Conservation (phyloP, 768 basidiomycete species). For the Amanita pallidorosea region DNA sequence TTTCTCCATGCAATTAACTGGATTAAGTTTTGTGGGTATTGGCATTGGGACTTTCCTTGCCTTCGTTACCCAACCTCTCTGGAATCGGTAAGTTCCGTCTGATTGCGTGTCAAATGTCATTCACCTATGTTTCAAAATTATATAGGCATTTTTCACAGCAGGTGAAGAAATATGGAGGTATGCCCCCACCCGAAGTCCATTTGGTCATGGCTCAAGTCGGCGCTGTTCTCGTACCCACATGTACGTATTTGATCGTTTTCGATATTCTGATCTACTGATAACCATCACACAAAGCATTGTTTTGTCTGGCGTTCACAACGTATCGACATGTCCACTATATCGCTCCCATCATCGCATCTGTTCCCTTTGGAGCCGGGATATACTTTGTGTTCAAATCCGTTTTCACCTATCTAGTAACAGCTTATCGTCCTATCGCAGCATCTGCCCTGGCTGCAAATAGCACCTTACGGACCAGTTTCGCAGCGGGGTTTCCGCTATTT, state of each 20-base stretch:
- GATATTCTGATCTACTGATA: constrained; percentile 30
- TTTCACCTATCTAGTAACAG: constrained; percentile 63
- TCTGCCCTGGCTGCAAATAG: constrained; percentile 62
- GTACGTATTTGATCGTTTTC: constrained; percentile 34
- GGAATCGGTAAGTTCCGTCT: constrained; percentile 39
- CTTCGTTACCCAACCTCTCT: constrained; percentile 36
- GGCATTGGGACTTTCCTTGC: constrained; percentile 45
- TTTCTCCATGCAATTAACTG: constrained; percentile 40
- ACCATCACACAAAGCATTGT: constrained; percentile 28
- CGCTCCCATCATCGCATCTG: constrained; percentile 50
- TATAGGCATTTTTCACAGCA: constrained; percentile 27
- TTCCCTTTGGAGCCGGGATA: constrained; percentile 53
- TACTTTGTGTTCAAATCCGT: constrained; percentile 64
- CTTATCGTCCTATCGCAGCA: constrained; percentile 56
- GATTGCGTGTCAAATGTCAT: not conserved
- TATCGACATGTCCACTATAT: constrained; percentile 47
- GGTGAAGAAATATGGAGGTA: constrained; percentile 27
- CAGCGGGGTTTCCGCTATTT: constrained; percentile 51
- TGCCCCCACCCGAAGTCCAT: constrained; percentile 54
- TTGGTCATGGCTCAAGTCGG: constrained; percentile 60
- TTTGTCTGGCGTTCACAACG: constrained; percentile 52
- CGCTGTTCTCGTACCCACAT: constrained; percentile 54
- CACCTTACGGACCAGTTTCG: constrained; percentile 48
- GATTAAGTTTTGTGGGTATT: constrained; percentile 51
- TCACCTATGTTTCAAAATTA: not conserved